Percentiles rank a stretch among this genome's conserved stretches.
These are phyloP conservation scores for Rhodosorus marinus DNA, from an alignment of 23 red algal species.

Conservation along the genomic window DNA sequence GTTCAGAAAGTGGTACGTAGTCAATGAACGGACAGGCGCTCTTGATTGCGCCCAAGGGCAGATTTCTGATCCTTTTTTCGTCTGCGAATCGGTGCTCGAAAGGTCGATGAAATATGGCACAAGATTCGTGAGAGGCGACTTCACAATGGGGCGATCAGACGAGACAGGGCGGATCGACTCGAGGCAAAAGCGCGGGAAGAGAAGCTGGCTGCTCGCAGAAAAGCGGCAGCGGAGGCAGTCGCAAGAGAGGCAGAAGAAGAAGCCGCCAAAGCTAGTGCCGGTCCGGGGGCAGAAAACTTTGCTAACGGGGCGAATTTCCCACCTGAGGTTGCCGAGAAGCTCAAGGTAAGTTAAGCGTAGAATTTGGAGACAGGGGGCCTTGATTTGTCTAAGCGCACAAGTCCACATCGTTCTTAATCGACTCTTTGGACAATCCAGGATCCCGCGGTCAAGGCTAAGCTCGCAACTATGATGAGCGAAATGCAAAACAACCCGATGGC, in stretches of 20 bases:
- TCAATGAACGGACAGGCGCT: no score
- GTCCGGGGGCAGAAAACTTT: slow-evolving; percentile 1
- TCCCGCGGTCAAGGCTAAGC: slow-evolving; percentile 18
- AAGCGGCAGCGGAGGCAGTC: slow-evolving; percentile 18
- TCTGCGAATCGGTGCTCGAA: no score
- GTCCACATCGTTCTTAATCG: no score
- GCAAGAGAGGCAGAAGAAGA: neutral
- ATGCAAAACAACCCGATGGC: slow-evolving; percentile 4
- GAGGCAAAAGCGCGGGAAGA: slow-evolving; percentile 11
- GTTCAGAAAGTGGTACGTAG: slow-evolving; percentile 14
- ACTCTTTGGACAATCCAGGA: no score
- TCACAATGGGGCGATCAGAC: slow-evolving; percentile 11
- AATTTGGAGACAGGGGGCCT: no score
- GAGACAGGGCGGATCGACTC: slow-evolving; percentile 1
- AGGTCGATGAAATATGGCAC: slow-evolving; percentile 15
- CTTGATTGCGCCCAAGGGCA: no score
- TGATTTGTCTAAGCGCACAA: no score
- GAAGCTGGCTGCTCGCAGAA: slow-evolving; percentile 5
- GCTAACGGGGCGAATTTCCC: slow-evolving; percentile 12
- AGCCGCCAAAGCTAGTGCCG: neutral
- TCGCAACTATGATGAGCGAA: slow-evolving; percentile 12
- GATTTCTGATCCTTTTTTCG: no score
- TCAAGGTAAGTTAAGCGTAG: no score
- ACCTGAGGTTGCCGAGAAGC: slow-evolving; percentile 10
- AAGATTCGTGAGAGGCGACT: slow-evolving; percentile 14